Evolutionary conservation across 2,329 filamentous ascomycete genomes (phyloP), one percentile per base, ranked within the genome.

Genomic region (Apiospora rasikravindrae): DNA sequence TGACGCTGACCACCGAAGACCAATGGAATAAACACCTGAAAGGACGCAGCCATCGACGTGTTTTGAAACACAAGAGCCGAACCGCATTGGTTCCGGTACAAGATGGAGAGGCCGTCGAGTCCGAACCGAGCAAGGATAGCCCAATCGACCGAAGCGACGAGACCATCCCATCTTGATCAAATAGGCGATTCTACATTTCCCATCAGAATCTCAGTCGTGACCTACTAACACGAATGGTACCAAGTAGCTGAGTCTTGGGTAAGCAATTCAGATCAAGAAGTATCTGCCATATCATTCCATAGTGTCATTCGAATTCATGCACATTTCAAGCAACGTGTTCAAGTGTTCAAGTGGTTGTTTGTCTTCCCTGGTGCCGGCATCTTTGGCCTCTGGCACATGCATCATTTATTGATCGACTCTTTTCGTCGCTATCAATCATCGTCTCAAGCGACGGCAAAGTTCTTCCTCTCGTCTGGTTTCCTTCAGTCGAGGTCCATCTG

Each of bases 1-100:
- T 88, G 72, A 89, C 90, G 29, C 82, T 87, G 5, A 79, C 91
- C 70, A 89, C 88, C 2, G 88, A 91, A 74, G 84, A 87, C 73
- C 77, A 84, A 71, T 88, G 86, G 86, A 75, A 82, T 70, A 77
- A 75, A 66, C 87, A 89, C 75, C 73, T 88, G 16, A 82, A 82
- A 26, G 83, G 86, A 53, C 81, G 81, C 68, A 80, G 79, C 26
- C 86, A 88, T 74, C 74, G 73, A 13, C 75, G 78, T 2, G 75
- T 72, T 8, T 14, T 81, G 22, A 77, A 75, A 47, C 75, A 73
- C 64, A 77, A 76, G 66, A 80, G 77, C 69, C 76, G 73, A 29
- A 77, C 75, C 1, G 78, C 80, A 1, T 73, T 83, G 13, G 72
- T 82, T 26, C 73, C 77, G 14, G 68, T 72, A 26, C 5, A 57